phyloP scores from a whole-genome alignment of 176 grass and related monocot genomes.

The Bromus sterilis region DNA sequence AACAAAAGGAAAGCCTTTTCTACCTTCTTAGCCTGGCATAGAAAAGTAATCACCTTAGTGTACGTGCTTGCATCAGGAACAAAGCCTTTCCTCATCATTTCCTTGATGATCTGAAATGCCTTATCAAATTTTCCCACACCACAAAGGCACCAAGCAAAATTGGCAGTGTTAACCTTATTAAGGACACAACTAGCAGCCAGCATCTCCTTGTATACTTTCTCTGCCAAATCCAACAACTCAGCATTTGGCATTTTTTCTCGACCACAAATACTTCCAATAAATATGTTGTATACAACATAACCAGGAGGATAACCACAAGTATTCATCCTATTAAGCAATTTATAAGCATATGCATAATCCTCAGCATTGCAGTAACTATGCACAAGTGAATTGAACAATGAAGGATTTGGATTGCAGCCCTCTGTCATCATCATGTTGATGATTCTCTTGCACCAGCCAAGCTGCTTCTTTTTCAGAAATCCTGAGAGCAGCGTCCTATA shows the following conservation, averaged over 20 bases:
- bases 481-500: conserved; percentile 86
- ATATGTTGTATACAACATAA: conserved; percentile 85
- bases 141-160: conserved; percentile 78
- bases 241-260: conserved; percentile 38
- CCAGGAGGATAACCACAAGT: conserved; percentile 64
- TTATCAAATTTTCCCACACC: conserved; percentile 74
- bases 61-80: conserved; percentile 82
- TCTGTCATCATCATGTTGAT: conserved; percentile 93
- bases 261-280: conserved; percentile 92
- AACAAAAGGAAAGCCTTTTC: conserved; percentile 85
- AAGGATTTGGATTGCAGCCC: conserved; percentile 79
- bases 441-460: conserved; percentile 99
- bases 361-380: conserved; percentile 63
- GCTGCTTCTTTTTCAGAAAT: conserved; percentile 79
- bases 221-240: conserved; percentile 61
- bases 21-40: conserved; percentile 63
- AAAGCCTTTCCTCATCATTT: conserved; percentile 91
- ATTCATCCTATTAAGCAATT: conserved; percentile 76
- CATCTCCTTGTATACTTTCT: conserved; percentile 91
- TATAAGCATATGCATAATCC: conserved; percentile 88
- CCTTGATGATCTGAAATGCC: conserved; percentile 82
- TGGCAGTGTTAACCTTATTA: conserved; percentile 86
- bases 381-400: conserved; percentile 88
- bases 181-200: conserved; percentile 56
- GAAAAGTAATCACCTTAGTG: conserved; percentile 67